A percentile compares a stretch with the other conserved stretches of the same genome.
phyloP scores from a whole-genome alignment of 2,329 filamentous ascomycete genomes.

The Xylaria sp. region DNA sequence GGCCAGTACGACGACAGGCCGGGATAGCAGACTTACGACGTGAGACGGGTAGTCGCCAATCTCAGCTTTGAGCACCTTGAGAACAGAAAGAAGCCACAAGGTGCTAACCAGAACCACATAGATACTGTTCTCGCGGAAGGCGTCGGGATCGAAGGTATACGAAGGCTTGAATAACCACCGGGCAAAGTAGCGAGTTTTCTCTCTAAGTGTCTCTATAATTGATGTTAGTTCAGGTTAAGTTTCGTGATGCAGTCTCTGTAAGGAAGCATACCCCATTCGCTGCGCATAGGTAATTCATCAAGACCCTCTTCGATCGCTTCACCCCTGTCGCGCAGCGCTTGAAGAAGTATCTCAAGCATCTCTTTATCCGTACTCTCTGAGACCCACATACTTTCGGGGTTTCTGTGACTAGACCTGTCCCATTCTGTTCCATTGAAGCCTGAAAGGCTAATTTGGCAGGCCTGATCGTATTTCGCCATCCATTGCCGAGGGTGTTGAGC shows the following conservation, averaged over 20 bases:
- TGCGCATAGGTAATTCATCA: not conserved
- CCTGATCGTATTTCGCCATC: not conserved
- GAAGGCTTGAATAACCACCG: slow-evolving; percentile 24
- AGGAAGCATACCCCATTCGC: slow-evolving; percentile 10
- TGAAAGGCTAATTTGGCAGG: too few species aligned
- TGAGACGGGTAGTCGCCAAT: slow-evolving; percentile 2
- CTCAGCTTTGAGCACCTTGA: slow-evolving; percentile 21
- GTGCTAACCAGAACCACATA: slow-evolving; percentile 21
- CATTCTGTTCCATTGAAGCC: too few species aligned
- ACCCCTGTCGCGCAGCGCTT: slow-evolving; percentile 27
- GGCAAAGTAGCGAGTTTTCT: not conserved
- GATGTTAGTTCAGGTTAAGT: not conserved
- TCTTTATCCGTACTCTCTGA: slow-evolving; percentile 25
- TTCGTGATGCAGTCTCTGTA: not conserved
- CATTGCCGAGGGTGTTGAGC: slow-evolving; percentile 20
- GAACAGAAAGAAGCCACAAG: slow-evolving; percentile 17
- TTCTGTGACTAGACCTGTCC: rapidly evolving
- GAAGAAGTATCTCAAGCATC: slow-evolving; percentile 29
- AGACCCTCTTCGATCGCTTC: not conserved
- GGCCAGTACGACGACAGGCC: slow-evolving; percentile 15
- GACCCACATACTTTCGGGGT: not conserved
- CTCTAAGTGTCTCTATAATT: not conserved
- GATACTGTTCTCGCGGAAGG: slow-evolving; percentile 21
- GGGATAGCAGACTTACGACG: slow-evolving; percentile 16
- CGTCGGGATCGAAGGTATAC: slow-evolving; percentile 15